Conservation (phyloP, 306 rosid genomes). For the Cicer cuneatum region DNA sequence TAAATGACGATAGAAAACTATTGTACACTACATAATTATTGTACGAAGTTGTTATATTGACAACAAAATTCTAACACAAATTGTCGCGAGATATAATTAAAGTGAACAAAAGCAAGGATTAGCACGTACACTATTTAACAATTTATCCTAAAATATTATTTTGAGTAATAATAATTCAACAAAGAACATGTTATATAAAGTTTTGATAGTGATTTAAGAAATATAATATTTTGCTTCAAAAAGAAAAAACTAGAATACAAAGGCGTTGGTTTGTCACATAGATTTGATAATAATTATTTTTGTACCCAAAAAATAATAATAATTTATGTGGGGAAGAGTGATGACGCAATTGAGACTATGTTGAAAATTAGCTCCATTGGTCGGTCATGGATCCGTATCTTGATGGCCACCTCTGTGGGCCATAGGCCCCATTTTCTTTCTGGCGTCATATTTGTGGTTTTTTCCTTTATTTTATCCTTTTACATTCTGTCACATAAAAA, state of each 20-base stretch:
- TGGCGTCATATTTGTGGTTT: neutral
- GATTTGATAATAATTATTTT: neutral
- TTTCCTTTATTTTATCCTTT: neutral
- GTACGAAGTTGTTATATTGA: too few relatives aligned
- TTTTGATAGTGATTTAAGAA: neutral
- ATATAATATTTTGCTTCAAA: neutral
- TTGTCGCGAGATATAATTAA: too few relatives aligned
- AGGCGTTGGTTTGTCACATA: neutral
- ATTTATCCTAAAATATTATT: neutral
- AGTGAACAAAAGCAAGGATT: neutral
- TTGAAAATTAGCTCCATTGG: neutral
- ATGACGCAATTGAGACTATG: neutral
- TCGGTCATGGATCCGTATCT: slow-evolving; percentile 30
- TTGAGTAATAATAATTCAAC: neutral
- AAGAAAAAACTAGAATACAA: neutral
- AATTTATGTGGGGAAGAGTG: neutral
- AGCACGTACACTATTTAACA: neutral
- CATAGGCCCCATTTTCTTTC: slow-evolving; percentile 25
- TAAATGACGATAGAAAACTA: too few relatives aligned
- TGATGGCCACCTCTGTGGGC: neutral
- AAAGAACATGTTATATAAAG: neutral
- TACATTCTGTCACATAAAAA: too few relatives aligned
- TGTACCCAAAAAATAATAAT: neutral
- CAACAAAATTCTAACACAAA: too few relatives aligned
- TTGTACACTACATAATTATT: too few relatives aligned